Base-by-base conservation (phyloP, 768 basidiomycete genomes). In the Lentinula detonsa region DNA sequence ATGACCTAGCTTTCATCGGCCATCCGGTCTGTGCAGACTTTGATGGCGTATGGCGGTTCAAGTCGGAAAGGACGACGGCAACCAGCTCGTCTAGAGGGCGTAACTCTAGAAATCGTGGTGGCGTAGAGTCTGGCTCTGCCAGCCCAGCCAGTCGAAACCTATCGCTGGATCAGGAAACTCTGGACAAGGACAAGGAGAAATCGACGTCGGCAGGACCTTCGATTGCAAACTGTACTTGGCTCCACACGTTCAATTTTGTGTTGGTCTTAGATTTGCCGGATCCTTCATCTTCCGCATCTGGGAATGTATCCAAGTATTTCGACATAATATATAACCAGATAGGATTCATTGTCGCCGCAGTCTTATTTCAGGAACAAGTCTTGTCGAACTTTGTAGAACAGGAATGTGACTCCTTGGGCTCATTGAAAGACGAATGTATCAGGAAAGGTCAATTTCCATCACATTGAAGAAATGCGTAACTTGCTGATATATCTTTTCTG, bases 1-100 rank as follows among this genome's bases (percentile, higher is more conserved):
- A 98, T 69, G 88, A 95, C 66, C 79, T 98, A 28, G 91, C 86
- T 5, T 98, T 98, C 71, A 81, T 98, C 48, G 97, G 97, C 0
- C 95, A 98, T 71, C 97, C 96, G 1, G 94, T 98, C 2, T 91
- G 89, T 69, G 84, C 83, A 10, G 88, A 91, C 57, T 67, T 76
- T 33, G 86, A 88, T 65, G 91, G 88, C 1, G 77, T 69, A 13
- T 95, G 95, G 93, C 76, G 78, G 43, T 91, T 91, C 71, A 85
- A 81, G 68, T 76, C 77, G n/a, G 88, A 89, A 66, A 85, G 81
- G 64, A 65, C 69, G 55, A 83, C 83, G 65, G 62, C 74, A 45
- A 75, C 72, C 40, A 56, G 55, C 23, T 77, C 45, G 21, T 60
- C 81, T 23, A 76, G 86, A 61, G 87, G 86, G 39, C 73, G 87